These are phyloP conservation scores for Hymenoscyphus salicellus DNA, from an alignment of 2,329 filamentous ascomycete species.

Conservation along the genomic window DNA sequence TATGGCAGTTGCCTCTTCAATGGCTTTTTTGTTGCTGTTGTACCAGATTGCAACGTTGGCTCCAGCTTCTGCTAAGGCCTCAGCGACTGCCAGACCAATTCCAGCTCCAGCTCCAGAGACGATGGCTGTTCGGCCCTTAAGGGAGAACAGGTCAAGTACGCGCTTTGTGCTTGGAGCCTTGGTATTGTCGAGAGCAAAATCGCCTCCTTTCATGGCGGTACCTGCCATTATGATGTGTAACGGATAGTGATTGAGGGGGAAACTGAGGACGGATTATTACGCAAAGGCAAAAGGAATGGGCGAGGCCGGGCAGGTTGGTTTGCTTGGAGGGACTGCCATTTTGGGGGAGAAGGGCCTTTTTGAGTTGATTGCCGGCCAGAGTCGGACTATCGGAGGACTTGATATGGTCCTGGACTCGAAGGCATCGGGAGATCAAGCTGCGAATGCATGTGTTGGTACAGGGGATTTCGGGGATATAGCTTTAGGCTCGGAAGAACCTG, in stretches of 20 bases:
- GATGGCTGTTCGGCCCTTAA: constrained; percentile 54
- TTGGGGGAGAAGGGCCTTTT: constrained; percentile 7
- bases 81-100: constrained; percentile 46
- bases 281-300: not conserved
- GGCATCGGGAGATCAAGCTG: not conserved
- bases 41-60: constrained; percentile 51
- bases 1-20: constrained; percentile 60
- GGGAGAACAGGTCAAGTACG: constrained; percentile 60
- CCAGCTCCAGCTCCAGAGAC: constrained; percentile 46
- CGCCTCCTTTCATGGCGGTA: constrained; percentile 37
- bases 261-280: not conserved
- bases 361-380: not conserved
- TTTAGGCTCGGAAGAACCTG: not conserved
- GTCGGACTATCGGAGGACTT: not conserved
- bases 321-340: not conserved
- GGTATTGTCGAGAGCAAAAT: constrained; percentile 58
- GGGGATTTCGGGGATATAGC: not conserved
- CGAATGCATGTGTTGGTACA: not conserved
- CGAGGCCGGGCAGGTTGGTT: not conserved
- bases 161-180: constrained; percentile 43
- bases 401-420: not conserved
- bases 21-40: constrained; percentile 64
- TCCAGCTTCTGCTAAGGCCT: constrained; percentile 45
- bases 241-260: not conserved
- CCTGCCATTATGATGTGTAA: constrained; percentile 18